Percentiles rank a stretch among this genome's conserved stretches.
Evolutionary conservation across 129 eudicot genomes (phyloP).

Genomic region (Centella asiatica): DNA sequence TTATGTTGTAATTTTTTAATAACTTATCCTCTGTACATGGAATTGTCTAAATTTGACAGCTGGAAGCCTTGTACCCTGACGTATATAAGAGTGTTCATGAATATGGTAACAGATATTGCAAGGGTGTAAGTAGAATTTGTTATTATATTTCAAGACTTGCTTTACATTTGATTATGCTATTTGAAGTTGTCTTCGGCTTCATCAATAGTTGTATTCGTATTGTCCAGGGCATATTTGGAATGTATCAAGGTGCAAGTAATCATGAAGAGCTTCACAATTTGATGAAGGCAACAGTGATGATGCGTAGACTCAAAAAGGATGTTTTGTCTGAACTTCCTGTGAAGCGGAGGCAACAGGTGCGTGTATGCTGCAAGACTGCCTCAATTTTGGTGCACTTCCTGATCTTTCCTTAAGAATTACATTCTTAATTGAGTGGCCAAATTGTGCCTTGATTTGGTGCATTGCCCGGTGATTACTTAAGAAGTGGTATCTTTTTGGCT

Average conservation of each 20-base stretch:
- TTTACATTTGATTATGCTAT: not conserved
- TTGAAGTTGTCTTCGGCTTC: not conserved
- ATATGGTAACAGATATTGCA: conserved; percentile 90
- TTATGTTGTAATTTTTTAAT: not conserved
- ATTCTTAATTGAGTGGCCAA: not conserved
- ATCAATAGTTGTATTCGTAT: conserved; percentile 7
- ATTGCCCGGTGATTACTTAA: too few species aligned
- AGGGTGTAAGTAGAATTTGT: conserved; percentile 69
- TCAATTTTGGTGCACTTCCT: conserved; percentile 2
- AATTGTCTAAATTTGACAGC: conserved; percentile 34
- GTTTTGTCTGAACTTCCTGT: conserved; percentile 90
- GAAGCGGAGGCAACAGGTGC: conserved; percentile 95
- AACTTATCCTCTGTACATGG: conserved; percentile 2
- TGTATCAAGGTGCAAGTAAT: conserved; percentile 96
- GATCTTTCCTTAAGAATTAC: not conserved
- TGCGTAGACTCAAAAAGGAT: conserved; percentile 92
- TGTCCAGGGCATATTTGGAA: conserved; percentile 76
- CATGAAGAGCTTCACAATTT: conserved; percentile 96
- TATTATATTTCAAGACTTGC: not conserved
- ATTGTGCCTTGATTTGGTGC: too few species aligned
- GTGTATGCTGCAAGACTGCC: conserved; percentile 2
- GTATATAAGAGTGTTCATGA: conserved; percentile 82
- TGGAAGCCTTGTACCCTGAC: conserved; percentile 87
- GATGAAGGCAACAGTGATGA: conserved; percentile 92
- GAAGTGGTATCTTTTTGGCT: too few species aligned